Percentiles rank a stretch among this genome's conserved stretches.
These are phyloP conservation scores for Cephaloascus fragrans DNA, from an alignment of 805 yeast genomes.

Conservation along the genomic window DNA sequence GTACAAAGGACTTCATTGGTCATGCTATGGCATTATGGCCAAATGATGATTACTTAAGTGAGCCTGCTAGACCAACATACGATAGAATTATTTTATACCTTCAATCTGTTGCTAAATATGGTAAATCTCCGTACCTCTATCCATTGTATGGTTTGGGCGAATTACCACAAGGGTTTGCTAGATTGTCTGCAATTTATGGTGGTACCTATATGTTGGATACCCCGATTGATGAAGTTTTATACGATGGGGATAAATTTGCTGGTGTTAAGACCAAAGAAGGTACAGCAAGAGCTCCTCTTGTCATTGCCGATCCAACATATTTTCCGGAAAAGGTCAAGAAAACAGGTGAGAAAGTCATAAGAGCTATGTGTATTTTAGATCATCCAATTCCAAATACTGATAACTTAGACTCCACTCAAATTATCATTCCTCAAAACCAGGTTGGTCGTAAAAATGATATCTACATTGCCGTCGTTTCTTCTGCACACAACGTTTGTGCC, in stretches of 20 bases:
- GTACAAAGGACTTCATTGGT: slow-evolving; percentile 93
- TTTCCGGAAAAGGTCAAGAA: slow-evolving; percentile 76
- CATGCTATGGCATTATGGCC: slow-evolving; percentile 98
- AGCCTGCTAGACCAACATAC: slow-evolving; percentile 87
- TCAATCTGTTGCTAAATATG: slow-evolving; percentile 87
- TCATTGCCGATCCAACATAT: slow-evolving; percentile 96
- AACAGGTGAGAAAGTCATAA: slow-evolving; percentile 65
- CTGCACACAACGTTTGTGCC: slow-evolving; percentile 84
- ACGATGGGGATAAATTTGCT: slow-evolving; percentile 59
- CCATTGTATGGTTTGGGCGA: slow-evolving; percentile 97
- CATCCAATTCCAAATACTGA: slow-evolving; percentile 81
- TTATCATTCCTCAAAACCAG: slow-evolving; percentile 95
- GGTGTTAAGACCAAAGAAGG: slow-evolving; percentile 94
- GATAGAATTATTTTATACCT: slow-evolving; percentile 81
- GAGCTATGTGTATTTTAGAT: slow-evolving; percentile 82
- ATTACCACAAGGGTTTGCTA: slow-evolving; percentile 97
- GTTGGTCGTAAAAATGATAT: slow-evolving; percentile 89
- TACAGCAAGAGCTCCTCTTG: slow-evolving; percentile 81
- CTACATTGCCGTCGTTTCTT: slow-evolving; percentile 83
- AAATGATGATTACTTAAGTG: slow-evolving; percentile 77
- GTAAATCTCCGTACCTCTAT: slow-evolving; percentile 92
- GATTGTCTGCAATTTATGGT: slow-evolving; percentile 94
- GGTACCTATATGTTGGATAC: slow-evolving; percentile 98
- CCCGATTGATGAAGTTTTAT: slow-evolving; percentile 83
- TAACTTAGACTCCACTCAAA: slow-evolving; percentile 83